A percentile compares a stretch with the other conserved stretches of the same genome.
Evolutionary conservation across 192 early-diverging fungal species (phyloP).

Genomic region (Phycomyces blakesleeanus): DNA sequence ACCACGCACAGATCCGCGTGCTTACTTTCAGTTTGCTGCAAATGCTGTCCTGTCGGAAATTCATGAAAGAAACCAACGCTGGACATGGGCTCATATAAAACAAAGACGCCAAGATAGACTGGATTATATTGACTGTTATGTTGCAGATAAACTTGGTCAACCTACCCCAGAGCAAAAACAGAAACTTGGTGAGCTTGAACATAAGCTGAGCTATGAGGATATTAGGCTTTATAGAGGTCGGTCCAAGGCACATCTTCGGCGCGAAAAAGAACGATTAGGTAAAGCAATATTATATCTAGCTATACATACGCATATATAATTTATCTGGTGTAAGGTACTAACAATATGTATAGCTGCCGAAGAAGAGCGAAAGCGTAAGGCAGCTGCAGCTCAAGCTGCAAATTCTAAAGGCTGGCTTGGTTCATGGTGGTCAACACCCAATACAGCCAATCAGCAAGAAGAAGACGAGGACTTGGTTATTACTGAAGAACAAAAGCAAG

Average conservation of each 20-base stretch:
- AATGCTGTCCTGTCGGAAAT: constrained; percentile 82
- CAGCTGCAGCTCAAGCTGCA: constrained; percentile 20
- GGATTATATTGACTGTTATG: constrained; percentile 75
- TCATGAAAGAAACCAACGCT: constrained; percentile 75
- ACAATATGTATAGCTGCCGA: constrained; percentile 35
- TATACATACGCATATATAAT: too few relatives aligned
- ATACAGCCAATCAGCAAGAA: background rate
- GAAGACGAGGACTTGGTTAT: constrained; percentile 44
- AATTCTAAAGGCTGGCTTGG: constrained; percentile 52
- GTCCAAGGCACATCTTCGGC: constrained; percentile 66
- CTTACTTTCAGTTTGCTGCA: constrained; percentile 79
- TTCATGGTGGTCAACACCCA: constrained; percentile 37
- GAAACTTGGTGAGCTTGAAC: constrained; percentile 66
- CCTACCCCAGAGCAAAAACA: constrained; percentile 43
- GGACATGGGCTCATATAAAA: constrained; percentile 80
- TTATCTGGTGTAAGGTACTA: too few relatives aligned
- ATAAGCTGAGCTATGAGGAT: constrained; percentile 81
- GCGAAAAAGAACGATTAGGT: constrained; percentile 65
- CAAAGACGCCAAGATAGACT: constrained; percentile 79
- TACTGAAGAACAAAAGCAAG: constrained; percentile 81
- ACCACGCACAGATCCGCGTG: constrained; percentile 77
- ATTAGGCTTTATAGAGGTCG: constrained; percentile 81
- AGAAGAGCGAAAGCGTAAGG: constrained; percentile 24
- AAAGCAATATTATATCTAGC: too few relatives aligned
- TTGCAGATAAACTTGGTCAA: constrained; percentile 48